phyloP scores from a whole-genome alignment of 2,329 filamentous ascomycete genomes.

The Beauveria bassiana region DNA sequence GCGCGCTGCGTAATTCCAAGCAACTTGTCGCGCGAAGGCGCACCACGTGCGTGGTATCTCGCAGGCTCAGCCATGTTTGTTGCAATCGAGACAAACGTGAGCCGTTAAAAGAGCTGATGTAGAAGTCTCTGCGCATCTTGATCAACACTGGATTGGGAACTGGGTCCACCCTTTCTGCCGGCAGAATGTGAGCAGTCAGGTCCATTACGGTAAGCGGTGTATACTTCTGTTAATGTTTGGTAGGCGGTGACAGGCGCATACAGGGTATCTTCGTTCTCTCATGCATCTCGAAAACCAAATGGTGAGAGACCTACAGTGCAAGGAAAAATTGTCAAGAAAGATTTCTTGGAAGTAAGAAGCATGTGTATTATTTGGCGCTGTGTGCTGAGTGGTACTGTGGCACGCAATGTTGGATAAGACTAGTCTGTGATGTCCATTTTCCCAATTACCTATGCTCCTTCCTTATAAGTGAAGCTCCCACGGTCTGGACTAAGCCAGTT shows the following conservation, averaged over 20 bases:
- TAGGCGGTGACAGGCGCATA: background rate
- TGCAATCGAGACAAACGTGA: background rate
- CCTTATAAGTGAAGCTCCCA: background rate
- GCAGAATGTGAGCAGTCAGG: conserved; percentile 16
- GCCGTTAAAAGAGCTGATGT: background rate
- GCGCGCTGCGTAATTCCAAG: conserved; percentile 34
- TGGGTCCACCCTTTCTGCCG: conserved; percentile 16
- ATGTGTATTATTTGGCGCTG: background rate
- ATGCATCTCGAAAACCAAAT: background rate
- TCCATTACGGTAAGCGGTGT: background rate
- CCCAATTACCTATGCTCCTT: background rate
- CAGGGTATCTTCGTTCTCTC: background rate
- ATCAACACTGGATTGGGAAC: background rate
- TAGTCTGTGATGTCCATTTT: background rate
- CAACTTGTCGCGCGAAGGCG: conserved; percentile 25
- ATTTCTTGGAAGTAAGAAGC: too few relatives aligned
- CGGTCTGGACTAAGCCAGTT: too few relatives aligned
- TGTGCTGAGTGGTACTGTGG: background rate
- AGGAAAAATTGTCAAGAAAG: too few relatives aligned
- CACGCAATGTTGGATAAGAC: background rate
- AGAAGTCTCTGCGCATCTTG: conserved; percentile 5
- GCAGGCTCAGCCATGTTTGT: conserved; percentile 24
- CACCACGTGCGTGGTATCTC: conserved; percentile 23
- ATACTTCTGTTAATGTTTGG: background rate
- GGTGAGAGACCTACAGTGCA: background rate